Base-by-base conservation (phyloP, 2,329 filamentous ascomycete genomes). In the Pseudogymnoascus sp. region DNA sequence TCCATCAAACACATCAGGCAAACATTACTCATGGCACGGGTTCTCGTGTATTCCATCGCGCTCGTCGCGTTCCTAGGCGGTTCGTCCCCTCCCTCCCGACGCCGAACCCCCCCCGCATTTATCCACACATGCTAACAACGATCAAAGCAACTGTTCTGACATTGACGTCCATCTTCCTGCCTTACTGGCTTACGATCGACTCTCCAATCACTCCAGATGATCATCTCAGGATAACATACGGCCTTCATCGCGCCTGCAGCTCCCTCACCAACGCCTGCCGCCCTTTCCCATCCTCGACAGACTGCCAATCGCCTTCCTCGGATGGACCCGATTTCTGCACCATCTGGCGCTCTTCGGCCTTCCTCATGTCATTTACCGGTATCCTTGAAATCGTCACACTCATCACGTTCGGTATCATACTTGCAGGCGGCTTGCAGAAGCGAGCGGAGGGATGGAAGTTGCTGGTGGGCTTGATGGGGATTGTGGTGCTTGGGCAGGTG, bases 291-390 rank as follows among this genome's bases (percentile, higher is more conserved):
- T 80, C 82, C 67, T 77, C 82, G 62, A 79, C 83, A 63, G 87
- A 91, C 73, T 93, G 90, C 75, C 13, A 77, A 79, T 63, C 82
- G 81, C 33, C 7, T 2, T 69, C 19, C 3, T 38, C 59, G 11
- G 38, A 42, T 40, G 38, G 33, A 40, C 83, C 85, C 61, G 83
- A 88, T 69, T 97, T 97, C 77, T 97, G 95, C 80, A 89, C 87
- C 70, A 89, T 96, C 82, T 99, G 93, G 93, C 84, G 90, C 64
- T 91, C 87, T 26, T 87, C 91, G 37, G 92, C 90, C 23, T 97
- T 97, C 76, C 77, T 96, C 67, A 91, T 96, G 78, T 90, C 88
- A 61, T 90, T 97, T 70, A 84, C 89, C 7, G 84, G 91, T 38
- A 86, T 96, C n/a, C 74, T 95, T 40, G 88, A 96, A 75, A 83